Base-by-base conservation (phyloP, 495 filamentous ascomycete genomes). In the Geopyxis carbonaria region DNA sequence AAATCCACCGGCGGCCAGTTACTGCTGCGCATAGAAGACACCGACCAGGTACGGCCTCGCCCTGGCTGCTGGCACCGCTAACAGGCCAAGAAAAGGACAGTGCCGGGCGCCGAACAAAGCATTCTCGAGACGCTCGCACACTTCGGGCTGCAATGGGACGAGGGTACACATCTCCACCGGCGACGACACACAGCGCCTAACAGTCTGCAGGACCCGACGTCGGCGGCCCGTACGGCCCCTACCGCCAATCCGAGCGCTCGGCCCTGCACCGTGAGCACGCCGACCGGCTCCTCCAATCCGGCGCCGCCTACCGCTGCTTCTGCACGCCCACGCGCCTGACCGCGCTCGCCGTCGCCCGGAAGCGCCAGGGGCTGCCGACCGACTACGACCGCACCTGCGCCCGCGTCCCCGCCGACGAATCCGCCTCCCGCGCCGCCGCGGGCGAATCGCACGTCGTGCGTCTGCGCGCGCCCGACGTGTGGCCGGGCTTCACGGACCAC, bases 111-210 rank as follows among this genome's bases (percentile, higher is more conserved):
- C 2, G 84, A 93, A 57, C 53, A 75, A 44, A 68, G 70, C 43
- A 58, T 97, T 2, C 76, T 70, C 48, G 62, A 77, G 33, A 86
- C 93, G 58, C 55, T 97, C 32, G 62, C 68, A 59, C 95, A 89
- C 89, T 78, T 81, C 16, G 85, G 89, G 1, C 61, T 95, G 21
- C 64, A 77, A 34, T 95, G 87, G 86, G 86, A 95, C 61, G 91
- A 97, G 72, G 89, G 84, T 74, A 54, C 36, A 38, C 38, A 38
- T 20, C 8, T 48, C 13, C 20, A 21, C n/a, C 11, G 47, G 43
- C 7, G 5, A 18, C 15, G n/a, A n/a, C n/a, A n/a, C n/a, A n/a
- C n/a, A n/a, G n/a, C n/a, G n/a, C n/a, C n/a, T n/a, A n/a, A n/a
- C 35, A 10, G 8, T 23, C 22, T 35, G 31, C 46, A 85, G 80